Percentiles rank a stretch among this genome's conserved stretches.
phyloP scores from a whole-genome alignment of 1,139 yeast species.

The Zygosaccharomyces sapae region DNA sequence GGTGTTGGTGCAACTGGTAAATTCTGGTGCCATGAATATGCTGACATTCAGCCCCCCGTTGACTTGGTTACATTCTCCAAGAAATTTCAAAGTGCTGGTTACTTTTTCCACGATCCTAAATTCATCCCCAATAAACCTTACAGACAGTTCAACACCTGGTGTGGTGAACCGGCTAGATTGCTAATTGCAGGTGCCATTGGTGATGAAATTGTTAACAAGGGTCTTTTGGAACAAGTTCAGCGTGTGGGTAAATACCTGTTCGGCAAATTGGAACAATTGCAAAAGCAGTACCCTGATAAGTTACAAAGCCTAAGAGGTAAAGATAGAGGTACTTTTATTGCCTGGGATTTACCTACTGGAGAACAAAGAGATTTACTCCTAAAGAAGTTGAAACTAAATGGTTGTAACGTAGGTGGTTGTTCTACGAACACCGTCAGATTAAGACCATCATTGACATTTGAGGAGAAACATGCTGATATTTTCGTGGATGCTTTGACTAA shows the following conservation, averaged over 20 bases:
- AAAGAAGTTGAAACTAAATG: conserved; percentile 47
- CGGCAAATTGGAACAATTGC: conserved; percentile 43
- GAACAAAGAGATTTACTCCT: conserved; percentile 51
- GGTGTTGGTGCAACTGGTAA: conserved; percentile 73
- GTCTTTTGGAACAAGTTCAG: conserved; percentile 49
- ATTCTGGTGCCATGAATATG: conserved; percentile 72
- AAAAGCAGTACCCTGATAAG: conserved; percentile 44
- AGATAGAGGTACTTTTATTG: conserved; percentile 65
- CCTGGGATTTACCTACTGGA: conserved; percentile 58
- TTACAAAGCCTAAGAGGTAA: conserved; percentile 61
- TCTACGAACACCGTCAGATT: conserved; percentile 61
- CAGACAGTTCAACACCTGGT: conserved; percentile 82
- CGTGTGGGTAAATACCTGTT: conserved; percentile 60
- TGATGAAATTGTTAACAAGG: conserved; percentile 51
- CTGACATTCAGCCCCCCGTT: conserved; percentile 58
- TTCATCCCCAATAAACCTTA: conserved; percentile 61
- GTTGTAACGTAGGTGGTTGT: conserved; percentile 72
- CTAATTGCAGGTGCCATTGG: conserved; percentile 60
- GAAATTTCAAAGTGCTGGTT: conserved; percentile 77
- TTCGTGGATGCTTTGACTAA: conserved; percentile 47
- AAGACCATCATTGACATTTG: conserved; percentile 68
- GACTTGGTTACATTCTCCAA: conserved; percentile 74
- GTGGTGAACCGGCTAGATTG: conserved; percentile 74
- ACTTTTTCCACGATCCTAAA: conserved; percentile 61
- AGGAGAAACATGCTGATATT: conserved; percentile 61